phyloP scores from a whole-genome alignment of 163 green algal species.

The Coccomyxa subellipsoidea region DNA sequence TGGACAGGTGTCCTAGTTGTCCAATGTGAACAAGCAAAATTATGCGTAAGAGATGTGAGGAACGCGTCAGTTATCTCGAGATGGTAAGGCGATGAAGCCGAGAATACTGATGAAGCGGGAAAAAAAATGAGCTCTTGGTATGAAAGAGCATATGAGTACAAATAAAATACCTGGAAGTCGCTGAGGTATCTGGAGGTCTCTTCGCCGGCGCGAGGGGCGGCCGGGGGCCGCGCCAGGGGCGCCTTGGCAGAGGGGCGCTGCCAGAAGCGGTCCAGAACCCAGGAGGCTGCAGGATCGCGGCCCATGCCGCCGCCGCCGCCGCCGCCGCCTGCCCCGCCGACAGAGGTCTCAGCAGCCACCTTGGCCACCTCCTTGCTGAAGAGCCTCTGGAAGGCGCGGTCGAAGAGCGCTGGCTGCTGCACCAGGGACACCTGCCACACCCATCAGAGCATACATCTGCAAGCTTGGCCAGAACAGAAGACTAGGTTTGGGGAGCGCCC shows the following conservation, averaged over 20 bases:
- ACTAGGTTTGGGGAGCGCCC: neutral
- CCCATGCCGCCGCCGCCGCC: neutral
- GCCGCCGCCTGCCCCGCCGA: too few relatives aligned
- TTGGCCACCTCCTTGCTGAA: conserved; percentile 27
- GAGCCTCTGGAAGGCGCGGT: conserved; percentile 59
- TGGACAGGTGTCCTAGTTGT: too few relatives aligned
- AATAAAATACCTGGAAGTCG: conserved; percentile 62
- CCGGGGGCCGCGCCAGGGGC: neutral
- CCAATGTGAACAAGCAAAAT: too few relatives aligned
- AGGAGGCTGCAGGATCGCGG: conserved; percentile 16
- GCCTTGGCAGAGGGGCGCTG: conserved; percentile 4
- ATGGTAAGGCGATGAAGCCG: too few relatives aligned
- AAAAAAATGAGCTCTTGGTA: too few relatives aligned
- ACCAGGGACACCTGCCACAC: conserved; percentile 47
- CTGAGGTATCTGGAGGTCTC: conserved; percentile 57
- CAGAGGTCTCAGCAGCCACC: neutral
- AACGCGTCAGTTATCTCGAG: too few relatives aligned
- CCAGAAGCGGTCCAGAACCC: conserved; percentile 47
- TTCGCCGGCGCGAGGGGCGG: neutral
- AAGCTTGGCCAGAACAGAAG: too few relatives aligned
- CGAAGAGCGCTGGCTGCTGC: conserved; percentile 62
- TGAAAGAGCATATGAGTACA: too few relatives aligned
- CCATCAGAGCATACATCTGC: too few relatives aligned
- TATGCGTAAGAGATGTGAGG: too few relatives aligned
- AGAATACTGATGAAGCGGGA: too few relatives aligned